A percentile compares a stretch with the other conserved stretches of the same genome.
These are phyloP conservation scores for Osmanthus fragrans DNA, from an alignment of 257 asterid genomes.

Conservation along the genomic window DNA sequence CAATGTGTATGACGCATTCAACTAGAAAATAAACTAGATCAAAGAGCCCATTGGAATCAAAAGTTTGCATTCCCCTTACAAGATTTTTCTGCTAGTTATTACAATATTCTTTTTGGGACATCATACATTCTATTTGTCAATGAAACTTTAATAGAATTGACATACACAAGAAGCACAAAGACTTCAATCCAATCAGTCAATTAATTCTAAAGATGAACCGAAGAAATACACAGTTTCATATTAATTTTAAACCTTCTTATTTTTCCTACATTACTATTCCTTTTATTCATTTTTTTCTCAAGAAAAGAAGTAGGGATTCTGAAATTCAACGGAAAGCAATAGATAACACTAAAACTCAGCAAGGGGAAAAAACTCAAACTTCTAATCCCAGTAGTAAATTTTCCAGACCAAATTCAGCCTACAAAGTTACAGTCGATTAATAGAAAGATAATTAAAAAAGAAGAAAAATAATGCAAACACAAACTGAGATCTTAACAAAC, in stretches of 20 bases:
- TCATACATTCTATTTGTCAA: not conserved
- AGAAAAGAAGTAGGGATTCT: too few species aligned
- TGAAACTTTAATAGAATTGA: not conserved
- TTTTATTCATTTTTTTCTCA: not conserved
- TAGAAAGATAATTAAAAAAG: too few species aligned
- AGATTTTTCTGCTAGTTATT: not conserved
- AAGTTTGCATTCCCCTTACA: not conserved
- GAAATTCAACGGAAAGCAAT: too few species aligned
- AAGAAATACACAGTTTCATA: not conserved
- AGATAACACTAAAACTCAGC: too few species aligned
- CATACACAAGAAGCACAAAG: not conserved
- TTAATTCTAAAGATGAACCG: not conserved
- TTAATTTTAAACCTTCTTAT: not conserved
- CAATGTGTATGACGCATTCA: too few species aligned
- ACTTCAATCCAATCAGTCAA: conserved; percentile 6
- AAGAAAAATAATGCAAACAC: too few species aligned
- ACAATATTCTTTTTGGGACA: not conserved
- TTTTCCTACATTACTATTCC: not conserved
- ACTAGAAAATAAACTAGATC: too few species aligned
- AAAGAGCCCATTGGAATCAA: not conserved
- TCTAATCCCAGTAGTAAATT: not conserved
- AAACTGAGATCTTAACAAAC: too few species aligned
- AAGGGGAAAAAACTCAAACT: not conserved
- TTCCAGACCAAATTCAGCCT: too few species aligned
- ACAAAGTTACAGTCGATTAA: too few species aligned